Conservation (phyloP, 2,329 filamentous ascomycete genomes). For the Beauveria sp. region DNA sequence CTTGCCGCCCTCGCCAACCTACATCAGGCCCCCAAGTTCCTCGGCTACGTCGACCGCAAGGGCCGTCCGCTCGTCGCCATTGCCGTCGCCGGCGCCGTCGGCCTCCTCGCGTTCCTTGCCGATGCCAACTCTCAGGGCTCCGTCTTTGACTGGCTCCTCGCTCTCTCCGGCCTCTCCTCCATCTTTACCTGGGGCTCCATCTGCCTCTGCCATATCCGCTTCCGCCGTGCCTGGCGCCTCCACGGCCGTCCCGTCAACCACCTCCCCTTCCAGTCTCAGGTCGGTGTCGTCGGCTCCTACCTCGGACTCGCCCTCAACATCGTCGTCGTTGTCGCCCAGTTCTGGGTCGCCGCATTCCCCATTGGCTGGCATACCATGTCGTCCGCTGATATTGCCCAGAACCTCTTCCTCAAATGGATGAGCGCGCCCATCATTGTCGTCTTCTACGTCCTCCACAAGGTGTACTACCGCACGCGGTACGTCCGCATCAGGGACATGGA, state of each 20-base stretch:
- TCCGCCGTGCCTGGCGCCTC: conserved; percentile 69
- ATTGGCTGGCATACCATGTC: conserved; percentile 46
- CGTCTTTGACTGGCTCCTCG: conserved; percentile 73
- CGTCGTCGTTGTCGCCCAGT: conserved; percentile 72
- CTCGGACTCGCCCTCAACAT: conserved; percentile 68
- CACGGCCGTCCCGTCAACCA: conserved; percentile 66
- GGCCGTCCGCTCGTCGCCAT: conserved; percentile 76
- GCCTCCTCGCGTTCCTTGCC: conserved; percentile 71
- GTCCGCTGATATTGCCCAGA: conserved; percentile 41
- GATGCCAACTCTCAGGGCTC: conserved; percentile 50
- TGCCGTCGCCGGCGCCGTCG: conserved; percentile 54
- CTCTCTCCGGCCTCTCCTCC: conserved; percentile 63
- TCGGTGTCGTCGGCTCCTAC: conserved; percentile 73
- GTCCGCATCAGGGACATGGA: conserved; percentile 72
- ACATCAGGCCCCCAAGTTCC: conserved; percentile 66
- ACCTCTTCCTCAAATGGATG: conserved; percentile 68
- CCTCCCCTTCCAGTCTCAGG: conserved; percentile 73
- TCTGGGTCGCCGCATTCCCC: conserved; percentile 80
- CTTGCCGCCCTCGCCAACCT: conserved; percentile 86
- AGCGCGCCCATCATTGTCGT: conserved; percentile 59
- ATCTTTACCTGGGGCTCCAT: conserved; percentile 80
- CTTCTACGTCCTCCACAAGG: conserved; percentile 69
- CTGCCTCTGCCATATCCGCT: conserved; percentile 86
- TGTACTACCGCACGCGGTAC: conserved; percentile 62
- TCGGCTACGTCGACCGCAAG: conserved; percentile 74